These are phyloP conservation scores for Leccinellum rugosiceps DNA, from an alignment of 768 basidiomycete species.

Conservation along the genomic window DNA sequence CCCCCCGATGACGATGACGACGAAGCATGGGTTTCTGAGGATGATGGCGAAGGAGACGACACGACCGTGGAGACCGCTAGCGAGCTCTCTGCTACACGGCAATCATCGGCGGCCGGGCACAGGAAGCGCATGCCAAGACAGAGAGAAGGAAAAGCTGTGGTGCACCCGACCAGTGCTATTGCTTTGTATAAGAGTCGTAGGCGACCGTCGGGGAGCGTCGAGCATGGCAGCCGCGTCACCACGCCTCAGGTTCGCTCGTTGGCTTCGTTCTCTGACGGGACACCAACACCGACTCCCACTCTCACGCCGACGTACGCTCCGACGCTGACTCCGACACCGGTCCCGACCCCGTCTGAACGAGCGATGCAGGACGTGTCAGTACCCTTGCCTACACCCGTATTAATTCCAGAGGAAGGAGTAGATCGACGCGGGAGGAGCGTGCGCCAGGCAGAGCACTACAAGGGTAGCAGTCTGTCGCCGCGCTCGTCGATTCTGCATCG, in stretches of 20 bases:
- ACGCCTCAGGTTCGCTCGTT: not conserved
- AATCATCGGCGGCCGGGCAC: constrained; percentile 5
- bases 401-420: not conserved
- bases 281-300: not conserved
- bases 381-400: not conserved
- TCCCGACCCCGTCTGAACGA: not conserved
- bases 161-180: not conserved
- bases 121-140: constrained; percentile 28
- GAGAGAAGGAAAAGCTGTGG: constrained; percentile 15
- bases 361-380: not conserved
- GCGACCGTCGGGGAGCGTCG: constrained; percentile 6
- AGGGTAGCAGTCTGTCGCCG: constrained; percentile 9
- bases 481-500: constrained; percentile 27
- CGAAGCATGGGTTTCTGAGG: constrained; percentile 58
- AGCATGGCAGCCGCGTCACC: not conserved
- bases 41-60: constrained; percentile 40
- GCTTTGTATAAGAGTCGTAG: constrained; percentile 10
- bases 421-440: constrained; percentile 25
- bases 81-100: constrained; percentile 2
- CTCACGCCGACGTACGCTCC: not conserved
- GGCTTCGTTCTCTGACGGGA: not conserved
- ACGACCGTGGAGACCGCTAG: not conserved
- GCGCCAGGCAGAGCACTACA: constrained; percentile 8
- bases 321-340: not conserved
- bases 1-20: constrained; percentile 30